Evolutionary conservation across 2,329 filamentous ascomycete species (phyloP).

Genomic region (Escovopsis sp.): DNA sequence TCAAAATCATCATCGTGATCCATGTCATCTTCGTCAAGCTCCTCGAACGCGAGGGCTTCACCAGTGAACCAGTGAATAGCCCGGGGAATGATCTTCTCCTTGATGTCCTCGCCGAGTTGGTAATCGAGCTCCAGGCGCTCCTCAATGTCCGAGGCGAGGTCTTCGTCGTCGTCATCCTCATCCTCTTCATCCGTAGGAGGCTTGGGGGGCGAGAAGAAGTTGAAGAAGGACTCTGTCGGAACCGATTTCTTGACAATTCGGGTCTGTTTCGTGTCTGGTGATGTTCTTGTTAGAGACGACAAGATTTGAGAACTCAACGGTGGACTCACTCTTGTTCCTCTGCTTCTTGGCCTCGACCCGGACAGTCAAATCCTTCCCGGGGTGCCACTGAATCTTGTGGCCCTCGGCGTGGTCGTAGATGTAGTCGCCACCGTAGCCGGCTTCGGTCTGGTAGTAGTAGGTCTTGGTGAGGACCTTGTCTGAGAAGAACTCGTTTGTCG

Average conservation of each 20-base stretch:
- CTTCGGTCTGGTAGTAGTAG: slow-evolving; percentile 98
- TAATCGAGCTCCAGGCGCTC: slow-evolving; percentile 97
- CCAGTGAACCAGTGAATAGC: slow-evolving; percentile 99
- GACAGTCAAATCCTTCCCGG: slow-evolving; percentile 83
- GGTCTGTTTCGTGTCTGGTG: slow-evolving; percentile 90
- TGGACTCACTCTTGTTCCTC: slow-evolving; percentile 80
- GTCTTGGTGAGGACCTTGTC: slow-evolving; percentile 98
- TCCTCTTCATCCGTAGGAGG: slow-evolving; percentile 60
- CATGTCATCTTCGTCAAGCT: slow-evolving; percentile 69
- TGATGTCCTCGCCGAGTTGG: slow-evolving; percentile 97
- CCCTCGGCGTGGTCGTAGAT: slow-evolving; percentile 99
- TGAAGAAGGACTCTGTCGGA: slow-evolving; percentile 96
- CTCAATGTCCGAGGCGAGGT: slow-evolving; percentile 81
- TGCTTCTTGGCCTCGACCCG: slow-evolving; percentile 98
- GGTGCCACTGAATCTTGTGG: slow-evolving; percentile 95
- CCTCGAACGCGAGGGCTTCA: slow-evolving; percentile 92
- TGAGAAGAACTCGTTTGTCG: slow-evolving; percentile 89
- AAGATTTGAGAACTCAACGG: background rate
- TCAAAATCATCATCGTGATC: slow-evolving; percentile 74
- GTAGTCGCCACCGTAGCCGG: slow-evolving; percentile 95
- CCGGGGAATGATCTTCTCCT: slow-evolving; percentile 97
- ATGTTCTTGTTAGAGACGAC: background rate
- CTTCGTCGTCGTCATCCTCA: slow-evolving; percentile 53
- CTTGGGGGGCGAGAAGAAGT: slow-evolving; percentile 95
- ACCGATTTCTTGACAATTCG: slow-evolving; percentile 98